Conservation (phyloP, 164 flowering plant genomes). For the Umbilicus rupestris region DNA sequence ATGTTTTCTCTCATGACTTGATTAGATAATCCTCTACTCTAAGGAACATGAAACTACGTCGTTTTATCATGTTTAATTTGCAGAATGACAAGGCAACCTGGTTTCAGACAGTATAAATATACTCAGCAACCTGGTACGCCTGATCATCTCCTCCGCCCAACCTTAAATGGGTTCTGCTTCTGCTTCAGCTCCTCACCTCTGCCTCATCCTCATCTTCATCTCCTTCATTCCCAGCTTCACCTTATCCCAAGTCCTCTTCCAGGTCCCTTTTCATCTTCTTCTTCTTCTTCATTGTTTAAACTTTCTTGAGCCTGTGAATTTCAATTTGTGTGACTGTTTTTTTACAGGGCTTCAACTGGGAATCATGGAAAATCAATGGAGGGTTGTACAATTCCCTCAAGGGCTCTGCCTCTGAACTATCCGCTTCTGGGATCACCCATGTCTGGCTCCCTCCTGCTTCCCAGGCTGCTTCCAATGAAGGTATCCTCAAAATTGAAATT, state of each 20-base stretch:
- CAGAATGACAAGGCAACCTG: too few species aligned
- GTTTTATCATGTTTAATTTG: too few species aligned
- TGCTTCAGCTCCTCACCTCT: not conserved
- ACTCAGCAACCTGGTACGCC: too few species aligned
- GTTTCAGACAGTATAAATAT: too few species aligned
- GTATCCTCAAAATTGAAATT: conserved; percentile 13
- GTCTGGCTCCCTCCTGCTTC: conserved; percentile 84
- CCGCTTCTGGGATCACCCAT: conserved; percentile 55
- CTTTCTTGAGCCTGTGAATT: not conserved
- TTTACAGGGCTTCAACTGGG: conserved; percentile 71
- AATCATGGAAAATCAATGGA: conserved; percentile 43
- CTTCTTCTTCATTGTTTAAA: not conserved
- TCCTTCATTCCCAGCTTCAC: not conserved
- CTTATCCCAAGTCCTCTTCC: conserved; percentile 10
- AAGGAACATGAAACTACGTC: too few species aligned
- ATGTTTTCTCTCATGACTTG: too few species aligned
- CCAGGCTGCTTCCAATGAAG: conserved; percentile 52
- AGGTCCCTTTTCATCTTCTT: not conserved
- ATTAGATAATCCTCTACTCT: too few species aligned
- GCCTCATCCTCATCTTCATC: not conserved
- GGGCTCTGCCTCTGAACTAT: conserved; percentile 30
- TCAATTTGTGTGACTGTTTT: too few species aligned
- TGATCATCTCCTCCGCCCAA: too few species aligned
- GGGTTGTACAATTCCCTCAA: conserved; percentile 57
- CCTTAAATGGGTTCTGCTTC: too few species aligned